These are phyloP conservation scores for Aplosporella prunicola DNA, from an alignment of 2,329 filamentous ascomycete species.

Conservation along the genomic window DNA sequence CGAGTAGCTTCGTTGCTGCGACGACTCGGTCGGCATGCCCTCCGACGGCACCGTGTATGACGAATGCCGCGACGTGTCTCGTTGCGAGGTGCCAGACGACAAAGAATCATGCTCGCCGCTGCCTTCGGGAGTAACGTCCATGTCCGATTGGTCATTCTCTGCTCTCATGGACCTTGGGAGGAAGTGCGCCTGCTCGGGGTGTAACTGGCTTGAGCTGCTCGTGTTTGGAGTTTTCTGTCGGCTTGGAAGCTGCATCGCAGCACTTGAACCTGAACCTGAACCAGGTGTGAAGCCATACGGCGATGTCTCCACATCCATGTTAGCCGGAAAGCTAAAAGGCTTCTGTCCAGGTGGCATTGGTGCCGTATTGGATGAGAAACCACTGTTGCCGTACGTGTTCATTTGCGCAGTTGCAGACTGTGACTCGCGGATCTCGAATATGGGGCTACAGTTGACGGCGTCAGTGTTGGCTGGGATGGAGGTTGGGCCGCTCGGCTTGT, in stretches of 20 bases:
- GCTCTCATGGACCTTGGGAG: neutral
- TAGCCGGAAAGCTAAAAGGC: too few relatives aligned
- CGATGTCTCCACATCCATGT: constrained; percentile 3
- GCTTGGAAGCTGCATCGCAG: constrained; percentile 3
- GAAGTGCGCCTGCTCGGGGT: neutral
- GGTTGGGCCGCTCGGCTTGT: neutral
- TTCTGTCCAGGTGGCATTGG: neutral
- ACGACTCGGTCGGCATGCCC: constrained; percentile 14
- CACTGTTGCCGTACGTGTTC: constrained; percentile 22
- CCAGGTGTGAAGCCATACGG: neutral
- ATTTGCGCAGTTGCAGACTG: constrained; percentile 18
- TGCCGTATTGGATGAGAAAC: too few relatives aligned
- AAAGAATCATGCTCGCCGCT: constrained; percentile 24
- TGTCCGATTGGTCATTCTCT: constrained; percentile 19
- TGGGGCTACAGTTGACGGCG: constrained; percentile 21
- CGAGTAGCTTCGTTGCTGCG: constrained; percentile 12
- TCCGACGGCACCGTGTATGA: constrained; percentile 25
- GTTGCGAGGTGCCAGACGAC: constrained; percentile 22
- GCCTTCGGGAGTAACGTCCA: constrained; percentile 26
- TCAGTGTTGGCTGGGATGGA: constrained; percentile 20
- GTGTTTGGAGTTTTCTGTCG: constrained; percentile 6
- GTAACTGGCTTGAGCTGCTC: neutral
- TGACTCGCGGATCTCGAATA: constrained; percentile 27
- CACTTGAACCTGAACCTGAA: too few relatives aligned
- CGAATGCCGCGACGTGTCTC: constrained; percentile 25